A percentile compares a stretch with the other conserved stretches of the same genome.
Evolutionary conservation across 805 yeast genomes (phyloP).

Genomic region (Wickerhamomyces bisporus): DNA sequence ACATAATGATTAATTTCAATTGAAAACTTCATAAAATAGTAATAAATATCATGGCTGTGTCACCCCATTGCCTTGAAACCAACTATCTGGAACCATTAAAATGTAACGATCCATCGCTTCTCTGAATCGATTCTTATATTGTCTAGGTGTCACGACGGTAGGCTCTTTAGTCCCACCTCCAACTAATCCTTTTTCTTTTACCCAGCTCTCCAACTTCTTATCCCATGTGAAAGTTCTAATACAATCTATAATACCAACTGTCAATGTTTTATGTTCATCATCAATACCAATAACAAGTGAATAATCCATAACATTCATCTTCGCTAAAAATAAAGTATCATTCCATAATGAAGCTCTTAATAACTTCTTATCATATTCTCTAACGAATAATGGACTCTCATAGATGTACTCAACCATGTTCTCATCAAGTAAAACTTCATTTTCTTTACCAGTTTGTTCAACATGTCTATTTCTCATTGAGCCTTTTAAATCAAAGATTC

Average conservation of each 20-base stretch:
- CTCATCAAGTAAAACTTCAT: slow-evolving; percentile 92
- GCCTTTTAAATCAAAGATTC: slow-evolving; percentile 94
- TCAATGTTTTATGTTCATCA: slow-evolving; percentile 55
- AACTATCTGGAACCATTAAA: slow-evolving; percentile 83
- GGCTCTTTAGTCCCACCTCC: slow-evolving; percentile 90
- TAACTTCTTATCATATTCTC: slow-evolving; percentile 84
- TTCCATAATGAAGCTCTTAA: slow-evolving; percentile 89
- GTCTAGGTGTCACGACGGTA: slow-evolving; percentile 95
- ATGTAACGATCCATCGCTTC: slow-evolving; percentile 98
- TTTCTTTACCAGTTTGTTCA: slow-evolving; percentile 90
- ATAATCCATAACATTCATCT: slow-evolving; percentile 98
- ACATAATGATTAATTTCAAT: too few relatives aligned
- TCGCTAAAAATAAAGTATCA: slow-evolving; percentile 88
- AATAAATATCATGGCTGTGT: too few relatives aligned
- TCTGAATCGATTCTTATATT: slow-evolving; percentile 87
- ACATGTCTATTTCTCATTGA: slow-evolving; percentile 98
- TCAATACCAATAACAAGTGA: slow-evolving; percentile 93
- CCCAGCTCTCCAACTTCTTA: slow-evolving; percentile 97
- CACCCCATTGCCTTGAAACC: slow-evolving; percentile 32
- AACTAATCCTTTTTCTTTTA: slow-evolving; percentile 87
- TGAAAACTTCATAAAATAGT: too few relatives aligned
- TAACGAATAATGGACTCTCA: slow-evolving; percentile 90
- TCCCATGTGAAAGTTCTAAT: slow-evolving; percentile 98
- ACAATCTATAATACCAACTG: slow-evolving; percentile 93
- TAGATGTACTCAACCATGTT: slow-evolving; percentile 98